phyloP scores from a whole-genome alignment of 2,329 filamentous ascomycete species.

The Chaetothyriales sp. region DNA sequence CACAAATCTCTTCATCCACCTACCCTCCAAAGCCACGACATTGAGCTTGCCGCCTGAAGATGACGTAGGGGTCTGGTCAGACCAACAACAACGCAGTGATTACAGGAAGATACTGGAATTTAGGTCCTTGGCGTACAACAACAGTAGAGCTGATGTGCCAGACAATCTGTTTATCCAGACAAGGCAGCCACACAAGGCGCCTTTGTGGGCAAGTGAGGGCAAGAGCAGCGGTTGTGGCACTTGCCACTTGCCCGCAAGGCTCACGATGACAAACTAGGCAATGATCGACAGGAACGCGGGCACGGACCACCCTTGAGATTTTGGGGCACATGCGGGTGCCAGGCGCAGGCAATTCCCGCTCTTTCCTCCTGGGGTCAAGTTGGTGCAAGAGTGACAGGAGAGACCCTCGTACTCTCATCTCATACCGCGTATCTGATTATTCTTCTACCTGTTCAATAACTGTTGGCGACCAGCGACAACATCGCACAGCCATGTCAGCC shows the following conservation, averaged over 20 bases:
- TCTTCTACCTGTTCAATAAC: not conserved
- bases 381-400: not conserved
- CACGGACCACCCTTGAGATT: not conserved
- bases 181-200: not conserved
- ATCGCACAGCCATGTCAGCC: constrained; percentile 48
- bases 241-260: not conserved
- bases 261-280: not conserved
- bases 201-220: not conserved
- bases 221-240: not conserved
- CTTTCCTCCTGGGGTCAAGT: not conserved
- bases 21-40: constrained; percentile 9
- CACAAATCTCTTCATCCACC: not conserved
- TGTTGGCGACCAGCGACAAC: not conserved
- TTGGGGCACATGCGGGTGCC: not conserved
- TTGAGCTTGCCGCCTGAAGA: not conserved
- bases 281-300: not conserved
- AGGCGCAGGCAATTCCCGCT: not conserved
- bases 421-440: not conserved
- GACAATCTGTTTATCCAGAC: not conserved
- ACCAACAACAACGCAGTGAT: not conserved
- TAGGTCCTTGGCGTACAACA: no score
- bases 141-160: not conserved
- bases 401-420: not conserved
- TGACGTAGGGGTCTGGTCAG: not conserved
- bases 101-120: not conserved